Conservation (phyloP, 2,329 filamentous ascomycete species). For the Apiospora pterosperma region DNA sequence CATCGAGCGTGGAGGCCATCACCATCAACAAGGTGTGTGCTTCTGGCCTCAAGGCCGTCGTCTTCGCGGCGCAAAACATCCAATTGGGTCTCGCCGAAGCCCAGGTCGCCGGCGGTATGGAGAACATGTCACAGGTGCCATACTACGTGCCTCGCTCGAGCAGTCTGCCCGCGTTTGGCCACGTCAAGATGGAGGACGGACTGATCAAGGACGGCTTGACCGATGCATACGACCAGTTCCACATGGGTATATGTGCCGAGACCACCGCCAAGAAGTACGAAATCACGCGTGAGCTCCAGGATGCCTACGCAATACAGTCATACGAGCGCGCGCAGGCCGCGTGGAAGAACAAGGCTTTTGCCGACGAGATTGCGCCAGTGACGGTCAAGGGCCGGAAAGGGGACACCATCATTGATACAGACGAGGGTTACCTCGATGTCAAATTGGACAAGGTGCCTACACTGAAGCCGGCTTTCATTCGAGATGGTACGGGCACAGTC, state of each 20-base stretch:
- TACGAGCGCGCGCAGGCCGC: slow-evolving; percentile 89
- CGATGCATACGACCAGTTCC: slow-evolving; percentile 94
- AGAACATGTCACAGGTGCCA: slow-evolving; percentile 93
- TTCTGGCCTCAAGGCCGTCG: slow-evolving; percentile 89
- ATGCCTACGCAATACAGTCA: slow-evolving; percentile 83
- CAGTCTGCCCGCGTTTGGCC: slow-evolving; percentile 79
- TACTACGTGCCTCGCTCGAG: slow-evolving; percentile 86
- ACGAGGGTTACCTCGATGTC: slow-evolving; percentile 86
- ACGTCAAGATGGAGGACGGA: slow-evolving; percentile 85
- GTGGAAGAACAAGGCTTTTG: slow-evolving; percentile 79
- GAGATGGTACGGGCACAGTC: slow-evolving; percentile 81
- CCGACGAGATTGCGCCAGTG: slow-evolving; percentile 86
- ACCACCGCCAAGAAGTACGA: slow-evolving; percentile 85
- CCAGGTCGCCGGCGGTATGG: slow-evolving; percentile 93
- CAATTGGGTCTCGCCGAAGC: slow-evolving; percentile 86
- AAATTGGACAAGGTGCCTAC: slow-evolving; percentile 83
- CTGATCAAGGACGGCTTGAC: slow-evolving; percentile 92
- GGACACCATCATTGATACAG: slow-evolving; percentile 71
- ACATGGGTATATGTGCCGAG: slow-evolving; percentile 98
- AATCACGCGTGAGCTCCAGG: slow-evolving; percentile 81
- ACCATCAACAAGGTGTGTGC: slow-evolving; percentile 99
- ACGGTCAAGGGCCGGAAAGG: slow-evolving; percentile 83
- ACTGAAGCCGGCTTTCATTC: slow-evolving; percentile 87
- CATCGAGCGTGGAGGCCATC: slow-evolving; percentile 76
- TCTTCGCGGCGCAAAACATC: slow-evolving; percentile 88